These are phyloP conservation scores for Bryoglossum gracile DNA, from an alignment of 495 filamentous ascomycete species.

Conservation along the genomic window DNA sequence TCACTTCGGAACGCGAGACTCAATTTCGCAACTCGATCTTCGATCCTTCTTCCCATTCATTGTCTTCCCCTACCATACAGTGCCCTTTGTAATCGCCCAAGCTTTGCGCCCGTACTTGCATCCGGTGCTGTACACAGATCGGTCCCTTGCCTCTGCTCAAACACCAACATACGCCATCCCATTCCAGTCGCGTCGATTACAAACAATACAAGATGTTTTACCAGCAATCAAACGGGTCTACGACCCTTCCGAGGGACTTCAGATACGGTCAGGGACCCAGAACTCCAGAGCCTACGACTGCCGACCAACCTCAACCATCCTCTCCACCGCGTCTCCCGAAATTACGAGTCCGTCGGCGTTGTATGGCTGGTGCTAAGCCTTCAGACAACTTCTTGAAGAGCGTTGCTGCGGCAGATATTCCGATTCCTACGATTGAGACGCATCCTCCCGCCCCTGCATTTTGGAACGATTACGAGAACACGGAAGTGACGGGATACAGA, in stretches of 20 bases:
- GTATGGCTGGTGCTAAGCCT: slow-evolving; percentile 37
- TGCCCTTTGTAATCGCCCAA: slow-evolving; percentile 9
- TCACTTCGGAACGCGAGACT: not conserved
- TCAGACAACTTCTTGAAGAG: slow-evolving; percentile 51
- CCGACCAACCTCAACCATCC: slow-evolving; percentile 13
- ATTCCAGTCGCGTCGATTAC: slow-evolving; percentile 8
- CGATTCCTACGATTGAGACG: slow-evolving; percentile 49
- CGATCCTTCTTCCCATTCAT: slow-evolving; percentile 11
- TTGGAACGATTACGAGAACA: slow-evolving; percentile 21
- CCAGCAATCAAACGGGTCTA: slow-evolving; percentile 26
- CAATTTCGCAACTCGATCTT: not conserved
- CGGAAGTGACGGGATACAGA: not conserved
- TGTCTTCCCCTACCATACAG: slow-evolving; percentile 9
- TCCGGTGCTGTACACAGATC: slow-evolving; percentile 7
- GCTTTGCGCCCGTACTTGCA: slow-evolving; percentile 3
- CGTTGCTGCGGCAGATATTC: slow-evolving; percentile 42
- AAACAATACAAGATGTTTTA: slow-evolving; percentile 28
- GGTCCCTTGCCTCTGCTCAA: not conserved
- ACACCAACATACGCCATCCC: slow-evolving; percentile 2
- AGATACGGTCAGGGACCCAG: slow-evolving; percentile 26
- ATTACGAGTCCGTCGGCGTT: slow-evolving; percentile 22
- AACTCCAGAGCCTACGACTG: slow-evolving; percentile 20
- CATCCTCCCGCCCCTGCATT: slow-evolving; percentile 22
- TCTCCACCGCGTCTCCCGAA: slow-evolving; percentile 19
- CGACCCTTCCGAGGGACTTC: slow-evolving; percentile 36